A percentile compares a stretch with the other conserved stretches of the same genome.
phyloP scores from a whole-genome alignment of 495 filamentous ascomycete species.

The Lasiosphaeris hirsuta region DNA sequence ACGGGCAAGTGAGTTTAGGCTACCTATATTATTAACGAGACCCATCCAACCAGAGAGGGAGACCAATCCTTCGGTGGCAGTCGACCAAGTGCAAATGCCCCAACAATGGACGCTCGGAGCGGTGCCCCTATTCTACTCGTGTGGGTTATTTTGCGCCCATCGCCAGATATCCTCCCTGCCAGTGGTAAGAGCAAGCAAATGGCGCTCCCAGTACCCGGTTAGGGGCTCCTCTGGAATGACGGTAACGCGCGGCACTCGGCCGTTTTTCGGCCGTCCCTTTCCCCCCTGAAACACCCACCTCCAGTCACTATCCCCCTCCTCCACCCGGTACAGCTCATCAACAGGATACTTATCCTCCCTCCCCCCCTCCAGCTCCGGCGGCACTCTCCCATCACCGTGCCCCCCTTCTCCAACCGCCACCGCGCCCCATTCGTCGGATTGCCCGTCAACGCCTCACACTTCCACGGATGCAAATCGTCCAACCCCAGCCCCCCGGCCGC shows the following conservation, averaged over 20 bases:
- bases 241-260: constrained; percentile 15
- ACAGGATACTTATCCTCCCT: neutral
- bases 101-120: no score
- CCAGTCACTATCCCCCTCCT: constrained; percentile 20
- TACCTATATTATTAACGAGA: no score
- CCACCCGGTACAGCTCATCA: neutral
- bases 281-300: constrained; percentile 23
- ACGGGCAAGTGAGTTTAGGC: no score
- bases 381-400: neutral
- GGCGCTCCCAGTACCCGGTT: constrained; percentile 31
- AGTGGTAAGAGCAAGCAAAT: constrained; percentile 18
- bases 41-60: no score
- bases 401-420: neutral
- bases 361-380: neutral
- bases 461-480: constrained; percentile 27
- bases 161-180: constrained; percentile 29
- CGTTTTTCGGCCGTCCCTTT: neutral
- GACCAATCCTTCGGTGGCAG: no score
- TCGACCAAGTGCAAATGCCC: no score
- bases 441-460: constrained; percentile 15
- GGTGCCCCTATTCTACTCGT: no score
- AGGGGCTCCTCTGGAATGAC: constrained; percentile 30
- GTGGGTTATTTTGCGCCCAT: constrained; percentile 10
- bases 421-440: constrained; percentile 2
- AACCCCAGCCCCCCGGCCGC: constrained; percentile 22